phyloP scores from a whole-genome alignment of 176 grass and related monocot species.

The Rhynchospora pubera region DNA sequence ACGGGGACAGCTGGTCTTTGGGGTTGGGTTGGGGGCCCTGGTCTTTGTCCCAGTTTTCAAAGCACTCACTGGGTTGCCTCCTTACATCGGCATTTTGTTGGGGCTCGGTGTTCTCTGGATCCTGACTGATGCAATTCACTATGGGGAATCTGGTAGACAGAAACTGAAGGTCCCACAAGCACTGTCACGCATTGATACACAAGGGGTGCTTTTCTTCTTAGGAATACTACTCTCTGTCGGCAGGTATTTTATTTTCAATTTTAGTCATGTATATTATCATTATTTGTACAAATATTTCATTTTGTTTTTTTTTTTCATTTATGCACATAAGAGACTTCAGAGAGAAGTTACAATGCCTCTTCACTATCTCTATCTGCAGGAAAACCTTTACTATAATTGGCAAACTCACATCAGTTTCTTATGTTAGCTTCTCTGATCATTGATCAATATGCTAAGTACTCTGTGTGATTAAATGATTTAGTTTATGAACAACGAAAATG shows the following conservation, averaged over 20 bases:
- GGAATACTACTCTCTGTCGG: slow-evolving; percentile 81
- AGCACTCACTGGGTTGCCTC: slow-evolving; percentile 77
- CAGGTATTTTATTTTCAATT: slow-evolving; percentile 37
- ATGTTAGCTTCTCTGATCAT: not conserved
- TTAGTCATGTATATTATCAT: not conserved
- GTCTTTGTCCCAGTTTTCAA: slow-evolving; percentile 85
- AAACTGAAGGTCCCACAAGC: slow-evolving; percentile 92
- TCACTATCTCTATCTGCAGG: not conserved
- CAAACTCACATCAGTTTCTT: not conserved
- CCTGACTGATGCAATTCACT: slow-evolving; percentile 91
- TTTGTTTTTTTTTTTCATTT: not conserved
- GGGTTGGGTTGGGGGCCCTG: slow-evolving; percentile 72
- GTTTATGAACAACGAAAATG: not conserved
- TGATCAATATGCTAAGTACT: not conserved
- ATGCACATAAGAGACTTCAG: not conserved
- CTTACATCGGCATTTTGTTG: slow-evolving; percentile 85
- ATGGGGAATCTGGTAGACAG: slow-evolving; percentile 68
- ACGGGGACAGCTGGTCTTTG: slow-evolving; percentile 78
- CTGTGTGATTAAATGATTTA: not conserved
- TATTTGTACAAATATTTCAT: not conserved
- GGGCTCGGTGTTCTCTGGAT: slow-evolving; percentile 90
- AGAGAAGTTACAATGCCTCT: not conserved
- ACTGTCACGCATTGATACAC: slow-evolving; percentile 80
- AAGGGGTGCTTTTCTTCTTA: slow-evolving; percentile 92
- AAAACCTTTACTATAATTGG: not conserved